Base-by-base conservation (phyloP, 208 protist species). In the Giardia duodenalis region DNA sequence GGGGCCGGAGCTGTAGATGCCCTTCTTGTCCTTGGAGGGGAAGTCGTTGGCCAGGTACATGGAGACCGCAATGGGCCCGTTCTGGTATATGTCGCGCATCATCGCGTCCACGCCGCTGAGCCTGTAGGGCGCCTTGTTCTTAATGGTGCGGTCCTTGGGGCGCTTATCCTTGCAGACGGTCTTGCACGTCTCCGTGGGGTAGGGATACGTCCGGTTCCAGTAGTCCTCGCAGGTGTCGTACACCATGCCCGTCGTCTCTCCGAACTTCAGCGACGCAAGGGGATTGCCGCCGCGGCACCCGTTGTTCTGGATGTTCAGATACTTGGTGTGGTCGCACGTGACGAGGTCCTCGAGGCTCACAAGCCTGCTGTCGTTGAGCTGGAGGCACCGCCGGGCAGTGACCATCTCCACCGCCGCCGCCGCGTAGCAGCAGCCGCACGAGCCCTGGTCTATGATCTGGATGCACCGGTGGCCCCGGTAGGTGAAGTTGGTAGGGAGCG, bases 341-440 rank as follows among this genome's bases (percentile, higher is more conserved):
- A 45, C 47, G 44, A 48, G 4, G 2, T 91, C 88, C 45, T 91
- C 88, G 4, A 91, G n/a, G 4, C 42, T 47, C 2, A 91, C 1
- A 1, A 2, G 4, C 4, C 47, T 47, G 0, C n/a, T 2, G 4
- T 91, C 88, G 4, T 45, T 45, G 10, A 1, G 47, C 45, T 46
- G 4, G 19, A 91, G n/a, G 88, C 88, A 91, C 45, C 88, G n/a
- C 1, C 88, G 88, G n/a, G 10, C 0, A 19, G 42, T n/a, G n/a
- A 91, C n/a, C 45, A 47, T 30, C 2, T 10, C 47, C 2, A 45
- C 46, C 44, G 44, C 44, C 10, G 88, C 0, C 1, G 44, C 44
- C 2, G 88, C 88, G 42, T n/a, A 91, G 44, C 88, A 91, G 47
- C 1, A 47, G 1, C 88, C 88, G 45, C 88, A 91, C 4, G 10